A percentile compares a stretch with the other conserved stretches of the same genome.
phyloP scores from a whole-genome alignment of 2,329 filamentous ascomycete species.

The Catunica adiposa region DNA sequence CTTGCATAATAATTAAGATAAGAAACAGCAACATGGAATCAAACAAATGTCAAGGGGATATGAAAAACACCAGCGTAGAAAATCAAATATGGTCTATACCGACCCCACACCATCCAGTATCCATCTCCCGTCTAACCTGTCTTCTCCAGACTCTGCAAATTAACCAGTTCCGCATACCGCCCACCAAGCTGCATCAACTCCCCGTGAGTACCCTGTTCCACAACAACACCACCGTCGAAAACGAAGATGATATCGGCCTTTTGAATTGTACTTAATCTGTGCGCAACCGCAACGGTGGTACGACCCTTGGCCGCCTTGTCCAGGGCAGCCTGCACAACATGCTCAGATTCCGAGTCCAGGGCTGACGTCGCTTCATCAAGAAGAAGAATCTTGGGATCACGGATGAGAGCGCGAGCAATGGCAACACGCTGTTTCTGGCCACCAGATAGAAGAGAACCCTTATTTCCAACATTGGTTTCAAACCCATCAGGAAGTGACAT shows the following conservation, averaged over 20 bases:
- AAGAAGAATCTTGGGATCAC: constrained; percentile 76
- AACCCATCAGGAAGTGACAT: constrained; percentile 73
- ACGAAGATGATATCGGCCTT: constrained; percentile 92
- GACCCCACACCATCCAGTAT: too few relatives aligned
- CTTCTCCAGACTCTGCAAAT: constrained; percentile 52
- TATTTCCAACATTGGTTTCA: constrained; percentile 69
- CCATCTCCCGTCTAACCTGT: background rate
- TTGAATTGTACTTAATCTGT: constrained; percentile 81
- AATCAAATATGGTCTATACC: too few relatives aligned
- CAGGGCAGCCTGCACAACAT: constrained; percentile 64
- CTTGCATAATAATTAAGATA: too few relatives aligned
- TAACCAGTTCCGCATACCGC: constrained; percentile 63
- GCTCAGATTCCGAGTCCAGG: constrained; percentile 60
- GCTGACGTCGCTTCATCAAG: constrained; percentile 70
- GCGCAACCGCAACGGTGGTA: constrained; percentile 87
- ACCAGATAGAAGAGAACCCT: constrained; percentile 70
- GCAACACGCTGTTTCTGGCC: constrained; percentile 92
- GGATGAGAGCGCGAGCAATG: constrained; percentile 77
- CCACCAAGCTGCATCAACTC: constrained; percentile 55
- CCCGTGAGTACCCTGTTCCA: constrained; percentile 66
- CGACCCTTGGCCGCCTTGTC: constrained; percentile 69
- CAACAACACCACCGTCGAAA: constrained; percentile 77
- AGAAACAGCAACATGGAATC: too few relatives aligned
- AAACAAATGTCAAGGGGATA: too few relatives aligned
- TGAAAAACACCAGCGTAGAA: too few relatives aligned